Evolutionary conservation across 1,139 yeast species (phyloP).

Genomic region (Saccharomyces hybrid): DNA sequence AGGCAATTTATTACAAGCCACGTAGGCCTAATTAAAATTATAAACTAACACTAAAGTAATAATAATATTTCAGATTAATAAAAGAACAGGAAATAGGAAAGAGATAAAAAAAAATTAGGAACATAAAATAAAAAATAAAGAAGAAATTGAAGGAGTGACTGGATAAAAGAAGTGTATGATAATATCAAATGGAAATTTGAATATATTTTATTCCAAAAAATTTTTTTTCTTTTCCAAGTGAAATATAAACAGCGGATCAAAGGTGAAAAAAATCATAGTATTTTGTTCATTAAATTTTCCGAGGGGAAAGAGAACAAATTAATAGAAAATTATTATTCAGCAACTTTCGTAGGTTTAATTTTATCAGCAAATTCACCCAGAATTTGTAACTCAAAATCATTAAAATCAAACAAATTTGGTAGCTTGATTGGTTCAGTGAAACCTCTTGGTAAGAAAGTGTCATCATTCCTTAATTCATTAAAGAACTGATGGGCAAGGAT

Average conservation of each 20-base stretch:
- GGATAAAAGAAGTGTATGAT: background rate
- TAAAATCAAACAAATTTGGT: constrained; percentile 36
- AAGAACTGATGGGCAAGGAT: constrained; percentile 68
- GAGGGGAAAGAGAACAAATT: background rate
- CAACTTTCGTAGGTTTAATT: constrained; percentile 17
- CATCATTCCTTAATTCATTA: constrained; percentile 52
- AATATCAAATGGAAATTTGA: background rate
- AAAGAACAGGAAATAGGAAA: background rate
- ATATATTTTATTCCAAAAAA: background rate
- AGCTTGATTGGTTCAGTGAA: constrained; percentile 32
- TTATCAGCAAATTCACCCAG: constrained; percentile 32
- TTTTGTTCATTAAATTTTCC: background rate
- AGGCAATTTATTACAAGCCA: background rate
- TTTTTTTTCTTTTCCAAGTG: background rate
- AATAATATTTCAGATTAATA: background rate
- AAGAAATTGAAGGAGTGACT: background rate
- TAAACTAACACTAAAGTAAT: background rate
- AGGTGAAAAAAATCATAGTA: background rate
- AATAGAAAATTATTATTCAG: background rate
- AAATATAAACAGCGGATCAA: background rate
- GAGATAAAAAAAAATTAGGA: background rate
- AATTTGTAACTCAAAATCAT: constrained; percentile 35
- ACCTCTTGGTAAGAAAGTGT: constrained; percentile 52
- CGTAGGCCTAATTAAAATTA: background rate
- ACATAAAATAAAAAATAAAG: background rate